These are phyloP conservation scores for Chrysosporium keratinophilum DNA, from an alignment of 2,329 filamentous ascomycete genomes.

Conservation along the genomic window DNA sequence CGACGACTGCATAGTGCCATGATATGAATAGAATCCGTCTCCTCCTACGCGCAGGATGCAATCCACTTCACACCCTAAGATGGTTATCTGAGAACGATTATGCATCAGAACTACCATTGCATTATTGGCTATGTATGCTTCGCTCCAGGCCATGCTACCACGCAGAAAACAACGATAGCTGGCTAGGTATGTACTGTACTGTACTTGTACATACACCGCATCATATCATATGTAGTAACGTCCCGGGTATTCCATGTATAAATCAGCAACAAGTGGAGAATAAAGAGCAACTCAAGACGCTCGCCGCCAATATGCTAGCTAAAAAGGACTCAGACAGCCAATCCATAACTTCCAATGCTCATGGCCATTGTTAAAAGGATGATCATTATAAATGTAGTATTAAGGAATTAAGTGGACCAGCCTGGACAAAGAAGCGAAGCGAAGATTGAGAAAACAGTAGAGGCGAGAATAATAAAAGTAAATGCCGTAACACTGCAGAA, in stretches of 20 bases:
- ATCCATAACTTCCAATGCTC: background rate
- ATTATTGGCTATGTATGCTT: no score
- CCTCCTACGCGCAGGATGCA: no score
- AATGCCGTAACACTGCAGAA: background rate
- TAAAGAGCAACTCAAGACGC: background rate
- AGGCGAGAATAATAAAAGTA: background rate
- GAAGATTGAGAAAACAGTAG: background rate
- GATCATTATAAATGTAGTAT: constrained; percentile 1
- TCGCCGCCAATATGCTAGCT: constrained; percentile 2
- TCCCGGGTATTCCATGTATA: background rate
- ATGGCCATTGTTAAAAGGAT: background rate
- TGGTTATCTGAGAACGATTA: no score
- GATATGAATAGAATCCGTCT: background rate
- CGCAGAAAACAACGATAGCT: no score
- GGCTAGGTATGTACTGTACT: no score
- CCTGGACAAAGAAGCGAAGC: constrained; percentile 1
- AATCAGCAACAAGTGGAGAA: background rate
- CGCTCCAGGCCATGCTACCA: no score
- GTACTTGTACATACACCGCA: no score
- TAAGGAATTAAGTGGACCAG: constrained; percentile 5
- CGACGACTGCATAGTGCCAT: no score
- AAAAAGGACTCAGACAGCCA: background rate
- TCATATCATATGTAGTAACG: no score
- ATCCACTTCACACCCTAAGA: no score
- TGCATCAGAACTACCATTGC: no score